Percentiles rank a stretch among this genome's conserved stretches.
Evolutionary conservation across 2,329 filamentous ascomycete species (phyloP).

Genomic region (Lecanicillium sp.): DNA sequence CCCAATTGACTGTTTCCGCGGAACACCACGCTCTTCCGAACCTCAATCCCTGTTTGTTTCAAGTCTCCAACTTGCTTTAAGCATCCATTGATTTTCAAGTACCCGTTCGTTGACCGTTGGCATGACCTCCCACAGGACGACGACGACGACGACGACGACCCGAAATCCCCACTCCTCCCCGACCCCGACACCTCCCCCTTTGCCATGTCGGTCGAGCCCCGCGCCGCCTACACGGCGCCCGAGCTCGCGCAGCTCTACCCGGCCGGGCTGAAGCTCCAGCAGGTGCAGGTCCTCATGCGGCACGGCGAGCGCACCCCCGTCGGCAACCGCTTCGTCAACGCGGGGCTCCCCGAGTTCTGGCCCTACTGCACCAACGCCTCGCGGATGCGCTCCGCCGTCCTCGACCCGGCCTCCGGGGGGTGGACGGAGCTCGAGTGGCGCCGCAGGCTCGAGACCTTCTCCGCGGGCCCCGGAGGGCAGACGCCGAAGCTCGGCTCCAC

Average conservation of each 20-base stretch:
- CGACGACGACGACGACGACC: too few relatives aligned
- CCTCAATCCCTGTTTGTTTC: too few relatives aligned
- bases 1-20: too few relatives aligned
- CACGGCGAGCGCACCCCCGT: slow-evolving; percentile 82
- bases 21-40: too few relatives aligned
- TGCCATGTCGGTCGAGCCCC: slow-evolving; percentile 71
- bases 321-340: slow-evolving; percentile 79
- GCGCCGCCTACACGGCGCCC: slow-evolving; percentile 69
- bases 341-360: slow-evolving; percentile 66
- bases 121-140: too few relatives aligned
- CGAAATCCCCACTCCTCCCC: too few relatives aligned
- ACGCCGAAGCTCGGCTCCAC: slow-evolving; percentile 44
- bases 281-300: slow-evolving; percentile 81
- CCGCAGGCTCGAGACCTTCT: slow-evolving; percentile 75
- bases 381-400: slow-evolving; percentile 54
- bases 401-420: slow-evolving; percentile 33
- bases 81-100: too few relatives aligned
- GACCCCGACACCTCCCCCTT: background rate
- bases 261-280: slow-evolving; percentile 68
- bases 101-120: too few relatives aligned
- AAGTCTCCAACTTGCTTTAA: too few relatives aligned
- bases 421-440: slow-evolving; percentile 53
- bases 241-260: slow-evolving; percentile 83
- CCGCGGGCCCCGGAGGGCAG: slow-evolving; percentile 46
- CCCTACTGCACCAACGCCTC: slow-evolving; percentile 80